phyloP scores from a whole-genome alignment of 2,329 filamentous ascomycete genomes.

The Trichoderma koningiopsis region DNA sequence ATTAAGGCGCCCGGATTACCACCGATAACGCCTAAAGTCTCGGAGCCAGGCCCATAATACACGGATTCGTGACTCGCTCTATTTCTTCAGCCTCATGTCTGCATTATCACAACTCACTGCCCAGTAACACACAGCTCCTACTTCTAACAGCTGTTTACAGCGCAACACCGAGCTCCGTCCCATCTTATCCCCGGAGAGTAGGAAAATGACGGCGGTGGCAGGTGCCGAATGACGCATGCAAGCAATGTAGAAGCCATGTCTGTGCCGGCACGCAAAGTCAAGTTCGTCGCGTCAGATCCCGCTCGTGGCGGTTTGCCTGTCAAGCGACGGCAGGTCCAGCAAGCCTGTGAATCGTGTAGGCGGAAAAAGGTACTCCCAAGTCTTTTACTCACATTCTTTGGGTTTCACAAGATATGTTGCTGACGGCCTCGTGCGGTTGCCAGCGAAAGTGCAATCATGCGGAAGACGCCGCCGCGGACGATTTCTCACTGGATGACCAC shows the following conservation, averaged over 20 bases:
- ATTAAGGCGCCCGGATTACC: neutral
- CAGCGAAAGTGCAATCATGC: constrained; percentile 51
- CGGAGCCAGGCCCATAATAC: neutral
- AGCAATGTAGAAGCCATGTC: constrained; percentile 31
- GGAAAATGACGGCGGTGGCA: constrained; percentile 16
- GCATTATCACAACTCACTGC: neutral
- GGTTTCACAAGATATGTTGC: neutral
- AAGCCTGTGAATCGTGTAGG: constrained; percentile 59
- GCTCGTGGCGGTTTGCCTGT: constrained; percentile 53
- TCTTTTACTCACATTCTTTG: too few species aligned
- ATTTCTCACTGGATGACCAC: constrained; percentile 34
- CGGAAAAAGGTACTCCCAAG: constrained; percentile 51
- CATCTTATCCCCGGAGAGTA: neutral
- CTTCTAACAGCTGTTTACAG: neutral
- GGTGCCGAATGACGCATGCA: neutral
- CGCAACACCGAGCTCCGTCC: neutral
- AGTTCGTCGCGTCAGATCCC: constrained; percentile 59
- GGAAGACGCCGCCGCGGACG: constrained; percentile 38
- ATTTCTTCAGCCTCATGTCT: neutral
- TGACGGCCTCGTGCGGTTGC: neutral
- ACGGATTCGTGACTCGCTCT: neutral
- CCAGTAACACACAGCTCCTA: neutral
- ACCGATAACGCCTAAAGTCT: neutral
- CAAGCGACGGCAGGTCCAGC: constrained; percentile 62
- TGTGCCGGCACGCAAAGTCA: constrained; percentile 43